phyloP scores from a whole-genome alignment of 164 flowering plant species.

The Piper longum region DNA sequence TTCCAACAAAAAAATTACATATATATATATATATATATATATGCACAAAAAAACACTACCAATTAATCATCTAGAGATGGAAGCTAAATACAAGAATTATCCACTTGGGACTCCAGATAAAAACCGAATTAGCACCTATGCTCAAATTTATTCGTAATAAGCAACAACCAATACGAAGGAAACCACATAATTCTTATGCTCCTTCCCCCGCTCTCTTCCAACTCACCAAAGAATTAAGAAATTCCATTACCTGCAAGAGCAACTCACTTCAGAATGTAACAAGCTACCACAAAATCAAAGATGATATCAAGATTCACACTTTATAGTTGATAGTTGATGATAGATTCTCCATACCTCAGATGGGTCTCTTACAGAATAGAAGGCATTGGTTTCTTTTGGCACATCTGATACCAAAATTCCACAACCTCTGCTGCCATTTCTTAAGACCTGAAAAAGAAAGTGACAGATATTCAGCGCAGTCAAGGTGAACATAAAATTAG shows the following conservation, averaged over 20 bases:
- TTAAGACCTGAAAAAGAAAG: constrained; percentile 30
- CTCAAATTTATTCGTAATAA: background rate
- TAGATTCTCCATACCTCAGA: constrained; percentile 39
- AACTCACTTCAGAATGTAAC: background rate
- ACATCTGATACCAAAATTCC: constrained; percentile 69
- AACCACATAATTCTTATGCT: too few species aligned
- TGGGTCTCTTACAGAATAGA: constrained; percentile 70
- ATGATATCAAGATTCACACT: background rate
- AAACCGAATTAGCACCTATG: background rate
- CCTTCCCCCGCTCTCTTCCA: background rate
- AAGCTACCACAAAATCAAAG: too few species aligned
- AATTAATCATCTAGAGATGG: too few species aligned
- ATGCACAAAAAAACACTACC: too few species aligned
- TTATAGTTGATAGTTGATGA: too few species aligned
- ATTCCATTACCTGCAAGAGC: background rate
- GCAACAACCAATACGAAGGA: too few species aligned
- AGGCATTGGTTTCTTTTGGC: constrained; percentile 73
- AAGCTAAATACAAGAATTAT: background rate
- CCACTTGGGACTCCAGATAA: background rate
- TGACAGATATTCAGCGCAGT: too few species aligned
- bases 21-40: too few species aligned
- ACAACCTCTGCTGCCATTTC: constrained; percentile 49
- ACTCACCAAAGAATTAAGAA: background rate
- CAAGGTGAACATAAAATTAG: too few species aligned
- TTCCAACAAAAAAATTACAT: too few species aligned